These are phyloP conservation scores for Marasmius oreades DNA, from an alignment of 1,284 basidiomycete species.

Conservation along the genomic window DNA sequence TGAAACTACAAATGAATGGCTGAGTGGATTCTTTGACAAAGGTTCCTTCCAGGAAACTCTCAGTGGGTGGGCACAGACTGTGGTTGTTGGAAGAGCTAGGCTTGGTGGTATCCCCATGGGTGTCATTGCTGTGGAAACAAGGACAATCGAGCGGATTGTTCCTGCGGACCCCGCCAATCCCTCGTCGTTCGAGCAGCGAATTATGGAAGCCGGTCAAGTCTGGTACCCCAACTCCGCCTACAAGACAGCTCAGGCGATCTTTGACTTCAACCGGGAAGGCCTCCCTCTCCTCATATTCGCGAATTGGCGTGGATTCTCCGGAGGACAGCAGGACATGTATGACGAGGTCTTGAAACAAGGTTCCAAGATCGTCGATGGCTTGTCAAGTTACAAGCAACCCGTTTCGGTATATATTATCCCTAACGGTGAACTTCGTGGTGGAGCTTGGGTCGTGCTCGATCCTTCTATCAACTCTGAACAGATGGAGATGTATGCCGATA, in stretches of 20 bases:
- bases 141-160: conserved; percentile 94
- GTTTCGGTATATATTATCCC: conserved; percentile 99
- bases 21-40: conserved; percentile 94
- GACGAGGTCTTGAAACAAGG: conserved; percentile 94
- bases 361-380: conserved; percentile 96
- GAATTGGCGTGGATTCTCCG: conserved; percentile 99
- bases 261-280: conserved; percentile 97
- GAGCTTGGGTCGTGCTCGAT: conserved; percentile 99
- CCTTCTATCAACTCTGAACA: conserved; percentile 95
- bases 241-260: conserved; percentile 99
- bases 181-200: conserved; percentile 93
- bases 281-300: conserved; percentile 98
- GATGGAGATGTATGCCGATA: conserved; percentile 99
- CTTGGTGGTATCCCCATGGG: conserved; percentile 97
- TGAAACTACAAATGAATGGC: conserved; percentile 74
- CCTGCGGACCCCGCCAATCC: conserved; percentile 99
- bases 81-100: conserved; percentile 93
- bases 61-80: conserved; percentile 98
- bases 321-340: conserved; percentile 98
- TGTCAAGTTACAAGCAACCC: conserved; percentile 97
- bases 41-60: conserved; percentile 96
- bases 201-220: conserved; percentile 98
- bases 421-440: conserved; percentile 97
- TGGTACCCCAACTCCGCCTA: conserved; percentile 99
- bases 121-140: conserved; percentile 97